These are phyloP conservation scores for Ophiosphaerella korrae DNA, from an alignment of 2,329 filamentous ascomycete genomes.

Conservation along the genomic window DNA sequence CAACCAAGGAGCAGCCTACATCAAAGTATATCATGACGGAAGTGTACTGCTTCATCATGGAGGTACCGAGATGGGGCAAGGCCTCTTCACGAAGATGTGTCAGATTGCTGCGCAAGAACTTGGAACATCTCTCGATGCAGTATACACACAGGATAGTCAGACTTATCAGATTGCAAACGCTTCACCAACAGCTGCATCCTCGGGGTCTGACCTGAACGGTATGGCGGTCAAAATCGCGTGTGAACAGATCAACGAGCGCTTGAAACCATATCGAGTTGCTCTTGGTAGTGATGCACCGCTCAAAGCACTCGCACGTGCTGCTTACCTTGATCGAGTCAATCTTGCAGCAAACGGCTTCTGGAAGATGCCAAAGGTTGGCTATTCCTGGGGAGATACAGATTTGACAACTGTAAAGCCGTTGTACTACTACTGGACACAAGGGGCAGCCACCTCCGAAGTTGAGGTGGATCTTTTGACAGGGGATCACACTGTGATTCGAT, in stretches of 20 bases:
- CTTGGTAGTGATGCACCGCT: constrained; percentile 76
- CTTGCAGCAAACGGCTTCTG: constrained; percentile 95
- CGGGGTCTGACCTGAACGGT: constrained; percentile 91
- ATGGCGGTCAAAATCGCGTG: constrained; percentile 94
- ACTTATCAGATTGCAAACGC: constrained; percentile 86
- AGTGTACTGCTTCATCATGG: constrained; percentile 90
- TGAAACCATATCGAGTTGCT: constrained; percentile 83
- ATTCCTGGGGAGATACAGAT: constrained; percentile 71
- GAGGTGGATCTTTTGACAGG: constrained; percentile 91
- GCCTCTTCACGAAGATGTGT: constrained; percentile 92
- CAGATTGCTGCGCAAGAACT: constrained; percentile 93
- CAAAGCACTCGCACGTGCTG: constrained; percentile 84
- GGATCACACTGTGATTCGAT: constrained; percentile 84
- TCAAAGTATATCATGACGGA: constrained; percentile 95
- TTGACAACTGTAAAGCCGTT: constrained; percentile 59
- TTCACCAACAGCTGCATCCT: constrained; percentile 89
- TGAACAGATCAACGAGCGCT: constrained; percentile 81
- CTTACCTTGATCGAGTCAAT: constrained; percentile 94
- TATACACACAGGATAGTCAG: constrained; percentile 90
- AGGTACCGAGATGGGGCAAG: constrained; percentile 96
- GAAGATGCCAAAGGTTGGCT: constrained; percentile 95
- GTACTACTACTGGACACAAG: constrained; percentile 96
- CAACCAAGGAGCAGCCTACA: constrained; percentile 89
- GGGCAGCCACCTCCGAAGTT: constrained; percentile 85
- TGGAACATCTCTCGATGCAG: constrained; percentile 76